These are phyloP conservation scores for Hymenoscyphus fructigenus DNA, from an alignment of 2,329 filamentous ascomycete genomes.

Conservation along the genomic window DNA sequence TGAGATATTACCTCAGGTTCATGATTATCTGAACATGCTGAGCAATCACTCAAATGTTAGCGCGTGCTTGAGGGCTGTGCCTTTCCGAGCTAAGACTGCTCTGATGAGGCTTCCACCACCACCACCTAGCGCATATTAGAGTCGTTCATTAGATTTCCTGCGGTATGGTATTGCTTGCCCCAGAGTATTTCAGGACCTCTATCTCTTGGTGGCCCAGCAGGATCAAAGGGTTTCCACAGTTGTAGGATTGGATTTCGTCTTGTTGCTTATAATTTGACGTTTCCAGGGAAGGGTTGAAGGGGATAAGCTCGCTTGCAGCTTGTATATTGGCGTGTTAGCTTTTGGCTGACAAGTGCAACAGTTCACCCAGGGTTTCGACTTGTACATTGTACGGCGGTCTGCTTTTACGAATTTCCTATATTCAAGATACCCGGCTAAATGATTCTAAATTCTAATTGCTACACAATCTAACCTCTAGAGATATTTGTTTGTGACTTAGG, in stretches of 20 bases:
- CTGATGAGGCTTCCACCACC: background rate
- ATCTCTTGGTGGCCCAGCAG: background rate
- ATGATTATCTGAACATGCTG: constrained; percentile 59
- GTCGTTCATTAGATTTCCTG: background rate
- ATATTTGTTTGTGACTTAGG: background rate
- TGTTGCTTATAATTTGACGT: background rate
- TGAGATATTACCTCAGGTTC: constrained; percentile 55
- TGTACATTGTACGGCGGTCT: constrained; percentile 1
- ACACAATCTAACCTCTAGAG: background rate
- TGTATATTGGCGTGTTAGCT: constrained; percentile 8
- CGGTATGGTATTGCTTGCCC: background rate
- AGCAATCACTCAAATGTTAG: constrained; percentile 60
- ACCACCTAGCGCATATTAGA: background rate
- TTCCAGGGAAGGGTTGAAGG: background rate
- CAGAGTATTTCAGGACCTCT: background rate
- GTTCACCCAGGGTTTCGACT: background rate
- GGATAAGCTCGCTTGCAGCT: background rate
- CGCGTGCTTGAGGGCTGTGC: constrained; percentile 52
- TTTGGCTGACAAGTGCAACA: background rate
- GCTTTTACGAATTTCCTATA: constrained; percentile 3
- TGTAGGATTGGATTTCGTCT: background rate
- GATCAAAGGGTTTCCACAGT: background rate
- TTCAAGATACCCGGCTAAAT: constrained; percentile 1
- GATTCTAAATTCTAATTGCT: background rate
- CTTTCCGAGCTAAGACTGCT: constrained; percentile 44